phyloP scores from a whole-genome alignment of 2,329 filamentous ascomycete species.

The Gnomoniopsis smithogilvyi region DNA sequence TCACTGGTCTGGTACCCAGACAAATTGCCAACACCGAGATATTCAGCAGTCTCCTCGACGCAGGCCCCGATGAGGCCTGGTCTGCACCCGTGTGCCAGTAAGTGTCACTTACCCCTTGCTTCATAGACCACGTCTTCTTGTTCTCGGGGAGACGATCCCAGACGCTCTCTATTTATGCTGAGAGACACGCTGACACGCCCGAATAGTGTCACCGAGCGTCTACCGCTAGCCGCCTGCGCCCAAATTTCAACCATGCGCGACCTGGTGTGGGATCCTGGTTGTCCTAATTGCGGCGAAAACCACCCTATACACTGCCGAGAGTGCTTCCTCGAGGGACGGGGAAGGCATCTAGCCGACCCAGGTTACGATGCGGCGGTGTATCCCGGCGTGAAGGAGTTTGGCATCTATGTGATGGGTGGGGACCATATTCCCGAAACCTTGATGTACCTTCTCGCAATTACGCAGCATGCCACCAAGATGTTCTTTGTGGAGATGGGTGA shows the following conservation, averaged over 20 bases:
- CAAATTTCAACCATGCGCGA: slow-evolving; percentile 3
- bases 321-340: background rate
- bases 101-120: too few relatives aligned
- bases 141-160: background rate
- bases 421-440: background rate
- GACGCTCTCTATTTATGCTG: background rate
- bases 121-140: too few relatives aligned
- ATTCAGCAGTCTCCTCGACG: background rate
- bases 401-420: background rate
- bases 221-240: background rate
- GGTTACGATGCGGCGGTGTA: background rate
- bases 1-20: background rate
- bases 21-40: background rate
- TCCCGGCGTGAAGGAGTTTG: background rate
- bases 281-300: background rate
- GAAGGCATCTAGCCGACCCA: background rate
- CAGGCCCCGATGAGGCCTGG: background rate
- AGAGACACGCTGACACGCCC: too few relatives aligned
- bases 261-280: slow-evolving; percentile 3
- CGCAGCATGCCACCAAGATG: background rate
- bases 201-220: background rate
- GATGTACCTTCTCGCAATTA: background rate
- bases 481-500: background rate
- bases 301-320: background rate
- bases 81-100: background rate